phyloP scores from a whole-genome alignment of 352 stramenopile species.

The Phytopythium vexans region DNA sequence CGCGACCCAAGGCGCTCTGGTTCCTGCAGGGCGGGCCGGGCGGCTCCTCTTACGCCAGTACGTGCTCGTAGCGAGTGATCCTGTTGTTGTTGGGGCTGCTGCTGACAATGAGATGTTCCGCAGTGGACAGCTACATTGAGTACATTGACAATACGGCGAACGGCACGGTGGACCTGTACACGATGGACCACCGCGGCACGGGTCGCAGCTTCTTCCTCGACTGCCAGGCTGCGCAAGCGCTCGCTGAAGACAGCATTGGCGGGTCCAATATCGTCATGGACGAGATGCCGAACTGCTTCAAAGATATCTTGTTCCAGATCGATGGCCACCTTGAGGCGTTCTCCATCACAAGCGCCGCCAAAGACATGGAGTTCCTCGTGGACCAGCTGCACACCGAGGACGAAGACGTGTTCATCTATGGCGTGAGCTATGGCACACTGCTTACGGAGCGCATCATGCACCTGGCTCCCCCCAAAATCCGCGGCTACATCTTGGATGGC shows the following conservation, averaged over 20 bases:
- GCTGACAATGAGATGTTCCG: too few relatives aligned
- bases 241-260: slow-evolving; percentile 8
- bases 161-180: slow-evolving; percentile 25
- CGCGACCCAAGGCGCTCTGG: slow-evolving; percentile 45
- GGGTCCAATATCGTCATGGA: slow-evolving; percentile 13
- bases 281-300: slow-evolving; percentile 28
- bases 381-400: slow-evolving; percentile 8
- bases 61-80: neutral
- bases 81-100: too few relatives aligned
- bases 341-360: slow-evolving; percentile 37
- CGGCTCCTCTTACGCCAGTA: slow-evolving; percentile 50
- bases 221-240: slow-evolving; percentile 36
- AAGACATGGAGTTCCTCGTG: slow-evolving; percentile 28
- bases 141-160: neutral
- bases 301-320: slow-evolving; percentile 32
- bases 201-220: slow-evolving; percentile 36
- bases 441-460: slow-evolving; percentile 27
- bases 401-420: slow-evolving; percentile 23
- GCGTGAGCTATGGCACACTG: slow-evolving; percentile 31
- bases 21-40: slow-evolving; percentile 65
- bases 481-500: slow-evolving; percentile 31
- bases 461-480: slow-evolving; percentile 17
- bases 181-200: slow-evolving; percentile 53
- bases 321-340: slow-evolving; percentile 32
- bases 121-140: slow-evolving; percentile 3